Conservation (phyloP, 1,139 yeast species). For the Meyerozyma athensensis region DNA sequence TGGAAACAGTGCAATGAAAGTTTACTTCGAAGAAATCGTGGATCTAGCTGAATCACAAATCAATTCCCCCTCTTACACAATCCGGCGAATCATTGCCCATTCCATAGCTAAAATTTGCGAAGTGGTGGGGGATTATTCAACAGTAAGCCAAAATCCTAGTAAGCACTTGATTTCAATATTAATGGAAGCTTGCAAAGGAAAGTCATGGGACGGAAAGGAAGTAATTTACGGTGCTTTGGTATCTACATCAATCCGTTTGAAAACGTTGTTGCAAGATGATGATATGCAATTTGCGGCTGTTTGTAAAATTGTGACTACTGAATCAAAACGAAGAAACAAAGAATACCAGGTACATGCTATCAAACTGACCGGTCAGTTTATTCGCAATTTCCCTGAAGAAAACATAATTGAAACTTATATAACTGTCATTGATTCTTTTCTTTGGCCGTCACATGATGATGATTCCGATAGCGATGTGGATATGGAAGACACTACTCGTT, state of each 20-base stretch:
- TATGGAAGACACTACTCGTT: constrained; percentile 18
- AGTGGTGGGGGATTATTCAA: constrained; percentile 27
- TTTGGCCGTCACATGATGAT: constrained; percentile 18
- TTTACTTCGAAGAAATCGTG: constrained; percentile 72
- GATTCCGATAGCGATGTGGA: constrained; percentile 27
- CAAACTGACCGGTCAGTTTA: constrained; percentile 45
- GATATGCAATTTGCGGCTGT: constrained; percentile 26
- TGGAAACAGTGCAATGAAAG: constrained; percentile 59
- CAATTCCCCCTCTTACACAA: constrained; percentile 54
- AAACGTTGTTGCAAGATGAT: constrained; percentile 22
- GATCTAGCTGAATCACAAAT: constrained; percentile 46
- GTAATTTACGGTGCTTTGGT: constrained; percentile 67
- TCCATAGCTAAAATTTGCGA: constrained; percentile 62
- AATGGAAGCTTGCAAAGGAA: constrained; percentile 64
- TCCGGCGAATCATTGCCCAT: constrained; percentile 69
- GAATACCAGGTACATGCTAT: constrained; percentile 56
- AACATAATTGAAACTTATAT: constrained; percentile 36
- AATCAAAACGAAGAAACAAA: constrained; percentile 64
- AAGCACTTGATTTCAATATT: constrained; percentile 48
- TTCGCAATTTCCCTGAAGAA: constrained; percentile 40
- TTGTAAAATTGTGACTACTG: constrained; percentile 46
- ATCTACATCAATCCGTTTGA: constrained; percentile 46
- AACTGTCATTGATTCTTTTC: constrained; percentile 29
- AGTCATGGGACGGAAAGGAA: constrained; percentile 90
- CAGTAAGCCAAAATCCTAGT: constrained; percentile 21